Evolutionary conservation across 805 yeast species (phyloP), one percentile per base, ranked within the genome.

Genomic region (Cyberlindnera americana): DNA sequence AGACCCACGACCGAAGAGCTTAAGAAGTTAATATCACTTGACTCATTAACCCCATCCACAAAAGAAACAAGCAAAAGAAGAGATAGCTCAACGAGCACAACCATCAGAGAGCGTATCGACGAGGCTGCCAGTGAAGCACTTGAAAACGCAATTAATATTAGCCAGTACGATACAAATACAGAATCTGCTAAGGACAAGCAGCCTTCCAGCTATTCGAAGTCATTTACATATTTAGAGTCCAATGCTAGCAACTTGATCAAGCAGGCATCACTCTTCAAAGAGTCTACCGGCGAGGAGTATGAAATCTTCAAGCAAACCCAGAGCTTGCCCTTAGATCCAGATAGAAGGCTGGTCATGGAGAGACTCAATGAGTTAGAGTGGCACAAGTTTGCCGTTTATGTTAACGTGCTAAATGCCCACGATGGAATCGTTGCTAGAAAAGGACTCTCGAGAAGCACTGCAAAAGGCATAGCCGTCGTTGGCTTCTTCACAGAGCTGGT

Each of bases 401-500:
- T 90, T 33, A 81, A 78, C 46, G 72, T 82, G 14, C 67, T 83
- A 54, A 88, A 89, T 59, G 80, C 97, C 0, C 98, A 90, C 56
- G 95, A 84, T 43, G 85, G 84, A 4, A 85, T 91, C 38, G 84
- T 88, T 14, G 87, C 91, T 14, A 70, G 98, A 47, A 69, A 80
- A 41, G 89, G 89, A 0, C 63, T 77, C 2, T 57, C 61, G 24
- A 66, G 66, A 17, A 69, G 73, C 35, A 69, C 78, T 0, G 66
- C 69, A 17, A 61, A 60, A 33, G 83, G 83, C 0, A 62, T 77
- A 2, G 72, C 81, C 2, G 64, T 73, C 0, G 56, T 78, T 25
- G 71, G 68, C 15, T 60, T 79, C 29, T 79, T 79, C 76, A 67
- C 50, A 1, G 49, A 55, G 25, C 7, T 54, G 26, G 33, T 50